phyloP scores from a whole-genome alignment of 768 basidiomycete genomes.

The Kwoniella europaea region DNA sequence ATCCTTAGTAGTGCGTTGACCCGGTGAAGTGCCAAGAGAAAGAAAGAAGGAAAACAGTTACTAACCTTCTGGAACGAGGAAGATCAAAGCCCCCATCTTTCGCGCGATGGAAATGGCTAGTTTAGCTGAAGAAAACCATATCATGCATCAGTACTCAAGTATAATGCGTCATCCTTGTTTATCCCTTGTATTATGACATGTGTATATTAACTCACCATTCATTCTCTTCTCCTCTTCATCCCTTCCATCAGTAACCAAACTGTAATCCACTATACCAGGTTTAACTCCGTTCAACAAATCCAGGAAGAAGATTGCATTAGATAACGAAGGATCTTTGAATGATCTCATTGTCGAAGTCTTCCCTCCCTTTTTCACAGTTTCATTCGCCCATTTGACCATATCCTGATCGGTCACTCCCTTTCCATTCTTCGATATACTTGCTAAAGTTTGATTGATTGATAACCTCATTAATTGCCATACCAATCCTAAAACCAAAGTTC shows the following conservation, averaged over 20 bases:
- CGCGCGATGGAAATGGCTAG: conserved; percentile 97
- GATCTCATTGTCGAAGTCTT: conserved; percentile 69
- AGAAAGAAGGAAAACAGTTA: not conserved
- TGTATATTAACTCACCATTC: conserved; percentile 70
- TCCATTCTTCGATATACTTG: conserved; percentile 70
- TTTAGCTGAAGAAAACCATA: conserved; percentile 68
- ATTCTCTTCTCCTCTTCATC: conserved; percentile 85
- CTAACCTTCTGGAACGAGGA: conserved; percentile 84
- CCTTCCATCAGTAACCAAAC: conserved; percentile 66
- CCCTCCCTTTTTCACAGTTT: conserved; percentile 70
- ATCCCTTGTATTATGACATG: too few species aligned
- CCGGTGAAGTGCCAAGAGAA: not conserved
- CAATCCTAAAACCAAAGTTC: conserved; percentile 90
- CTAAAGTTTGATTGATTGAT: conserved; percentile 89
- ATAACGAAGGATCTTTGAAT: conserved; percentile 90
- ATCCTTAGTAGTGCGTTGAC: not conserved
- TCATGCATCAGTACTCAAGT: too few species aligned
- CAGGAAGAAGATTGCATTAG: conserved; percentile 89
- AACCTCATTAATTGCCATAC: conserved; percentile 97
- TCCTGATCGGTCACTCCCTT: conserved; percentile 87
- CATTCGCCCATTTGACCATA: conserved; percentile 95
- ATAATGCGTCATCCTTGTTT: too few species aligned
- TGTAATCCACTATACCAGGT: conserved; percentile 93
- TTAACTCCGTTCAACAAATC: conserved; percentile 87
- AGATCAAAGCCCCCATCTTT: conserved; percentile 94